Base-by-base conservation (phyloP, 345 rosid species). In the Triadica sebifera region DNA sequence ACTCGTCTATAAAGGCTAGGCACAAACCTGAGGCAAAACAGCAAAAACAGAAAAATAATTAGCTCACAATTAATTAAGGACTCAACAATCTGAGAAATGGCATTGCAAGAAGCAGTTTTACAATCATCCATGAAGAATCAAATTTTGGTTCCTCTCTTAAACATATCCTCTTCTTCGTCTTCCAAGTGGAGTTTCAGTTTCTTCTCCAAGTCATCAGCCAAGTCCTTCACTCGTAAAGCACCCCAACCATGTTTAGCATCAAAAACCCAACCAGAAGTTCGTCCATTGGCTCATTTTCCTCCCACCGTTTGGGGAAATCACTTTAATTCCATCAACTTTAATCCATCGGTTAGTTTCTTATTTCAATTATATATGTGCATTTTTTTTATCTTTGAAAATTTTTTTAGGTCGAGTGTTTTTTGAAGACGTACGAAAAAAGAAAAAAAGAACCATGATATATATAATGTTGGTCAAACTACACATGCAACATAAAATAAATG, bases 201-300 rank as follows among this genome's bases (percentile, higher is more conserved):
- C 12, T 43, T 51, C 3, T 37, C 50, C 12, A 13, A 34, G n/a
- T n/a, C n/a, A n/a, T n/a, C n/a, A 29, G 12, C 6, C 15, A 65
- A 41, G 4, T 39, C 45, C 46, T 5, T 16, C 8, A n/a, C 9
- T 39, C n/a, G 3, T 8, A 65, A 8, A 41, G 1, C 50, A 41
- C 15, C 16, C 15, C n/a, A 45, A 41, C 29, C 68, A 6, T 65
- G 68, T 43, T n/a, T 43, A 9, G 8, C 68, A 2, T 39, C 50
- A 8, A 41, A 38, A 19, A 17, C 67, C 3, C 25, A 63, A 12
- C 24, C n/a, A 65, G 29, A 41, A 65, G 8, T 6, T 41, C 68
- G 68, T 41, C 68, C 50, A n/a, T 6, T 65, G 19, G 68, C 68
- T n/a, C 17, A 65, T 10, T 65, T 65, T 65, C 50, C 68, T 17